Base-by-base conservation (phyloP, 768 basidiomycete species). In the Candolleomyces eurysporus region DNA sequence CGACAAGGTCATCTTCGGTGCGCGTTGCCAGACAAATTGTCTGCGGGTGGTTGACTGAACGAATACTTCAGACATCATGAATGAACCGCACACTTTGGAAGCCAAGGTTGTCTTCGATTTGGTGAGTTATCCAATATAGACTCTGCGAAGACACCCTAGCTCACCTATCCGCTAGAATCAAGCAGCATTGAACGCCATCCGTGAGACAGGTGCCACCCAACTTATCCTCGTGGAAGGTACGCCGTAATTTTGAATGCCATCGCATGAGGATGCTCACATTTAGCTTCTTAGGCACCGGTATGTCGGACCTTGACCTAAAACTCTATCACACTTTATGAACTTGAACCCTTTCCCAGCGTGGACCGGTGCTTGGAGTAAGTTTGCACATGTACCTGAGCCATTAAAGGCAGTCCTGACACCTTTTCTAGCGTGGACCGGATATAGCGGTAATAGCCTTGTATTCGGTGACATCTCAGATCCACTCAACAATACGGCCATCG, bases 161-260 rank as follows among this genome's bases (percentile, higher is more conserved):
- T 57, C 32, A 50, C 53, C 10, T 39, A 45, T 48, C 36, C 46
- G 10, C 16, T 49, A 80, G 85, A 82, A 81, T 70, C 88, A 89
- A 80, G 84, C 84, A 46, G 85, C 84, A 5, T 75, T 90, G 61
- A 85, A 87, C 67, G 85, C 84, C 62, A 86, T 90, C 65, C 80
- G 88, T 65, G 71, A 82, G 13, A 75, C 75, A 36, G 88, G 89
- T 58, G 88, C 88, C 5, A 80, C 74, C 10, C 82, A 82, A 60
- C 72, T 81, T 16, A 82, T 82, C 59, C 72, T 79, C 43, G 80
- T 81, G 19, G 82, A 83, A 72, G 68, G 68, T 55, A n/a, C 26
- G 63, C 49, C 53, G 10, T 30, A 26, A 5, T 26, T 19, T 49
- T 19, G n/a, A 11, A 14, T 50, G 16, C 48, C 48, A 50, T 11